Evolutionary conservation across 805 yeast genomes (phyloP).

Genomic region (Lipomyces sp.): DNA sequence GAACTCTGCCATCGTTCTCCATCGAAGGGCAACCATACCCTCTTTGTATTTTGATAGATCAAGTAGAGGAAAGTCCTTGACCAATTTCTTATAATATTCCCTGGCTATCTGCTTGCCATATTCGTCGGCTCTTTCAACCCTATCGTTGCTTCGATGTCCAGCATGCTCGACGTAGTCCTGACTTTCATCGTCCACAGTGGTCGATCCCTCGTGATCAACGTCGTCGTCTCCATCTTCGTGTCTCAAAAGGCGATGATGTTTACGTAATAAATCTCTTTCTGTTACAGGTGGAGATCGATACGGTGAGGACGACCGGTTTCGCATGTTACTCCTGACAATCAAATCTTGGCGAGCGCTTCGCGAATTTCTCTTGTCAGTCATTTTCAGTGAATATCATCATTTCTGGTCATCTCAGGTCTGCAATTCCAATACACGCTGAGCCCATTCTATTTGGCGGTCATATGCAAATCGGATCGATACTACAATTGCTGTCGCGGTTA

Average conservation of each 20-base stretch:
- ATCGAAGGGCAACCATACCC: slow-evolving; percentile 27
- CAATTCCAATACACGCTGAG: background rate
- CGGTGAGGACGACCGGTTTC: background rate
- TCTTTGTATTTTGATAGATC: slow-evolving; percentile 26
- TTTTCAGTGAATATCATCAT: background rate
- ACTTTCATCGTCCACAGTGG: background rate
- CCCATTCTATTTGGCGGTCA: too few species aligned
- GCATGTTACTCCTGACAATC: background rate
- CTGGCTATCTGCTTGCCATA: slow-evolving; percentile 24
- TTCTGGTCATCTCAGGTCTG: background rate
- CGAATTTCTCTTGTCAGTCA: background rate
- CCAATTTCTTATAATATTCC: slow-evolving; percentile 15
- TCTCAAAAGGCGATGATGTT: slow-evolving; percentile 23
- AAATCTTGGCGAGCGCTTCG: background rate
- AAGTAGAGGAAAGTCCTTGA: slow-evolving; percentile 27
- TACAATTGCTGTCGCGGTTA: too few species aligned
- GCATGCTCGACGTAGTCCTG: background rate
- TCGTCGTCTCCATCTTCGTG: slow-evolving; percentile 11
- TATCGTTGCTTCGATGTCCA: slow-evolving; percentile 8
- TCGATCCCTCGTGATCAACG: background rate
- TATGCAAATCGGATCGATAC: too few species aligned
- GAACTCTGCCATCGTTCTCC: slow-evolving; percentile 28
- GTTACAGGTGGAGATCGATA: slow-evolving; percentile 12
- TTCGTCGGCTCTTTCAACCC: slow-evolving; percentile 15
- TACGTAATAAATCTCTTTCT: slow-evolving; percentile 27